phyloP scores from a whole-genome alignment of 148 eudicot species.

The Linanthus parryae region DNA sequence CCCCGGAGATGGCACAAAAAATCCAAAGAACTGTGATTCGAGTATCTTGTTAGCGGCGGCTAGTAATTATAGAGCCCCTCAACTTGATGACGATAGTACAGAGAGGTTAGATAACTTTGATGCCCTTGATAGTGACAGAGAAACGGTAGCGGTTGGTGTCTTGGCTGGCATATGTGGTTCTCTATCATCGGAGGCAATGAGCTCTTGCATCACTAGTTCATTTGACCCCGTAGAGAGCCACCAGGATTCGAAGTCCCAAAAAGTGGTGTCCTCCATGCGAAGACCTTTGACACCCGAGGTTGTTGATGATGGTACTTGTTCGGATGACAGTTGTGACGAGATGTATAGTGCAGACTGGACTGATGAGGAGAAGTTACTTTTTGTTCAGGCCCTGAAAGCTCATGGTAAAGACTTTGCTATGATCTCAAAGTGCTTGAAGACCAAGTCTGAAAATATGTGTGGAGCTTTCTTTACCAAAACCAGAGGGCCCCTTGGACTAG shows the following conservation, averaged over 20 bases:
- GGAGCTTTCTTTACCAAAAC: conserved; percentile 77
- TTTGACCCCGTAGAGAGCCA: conserved; percentile 58
- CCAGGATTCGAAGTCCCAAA: conserved; percentile 38
- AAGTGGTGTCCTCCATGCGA: conserved; percentile 25
- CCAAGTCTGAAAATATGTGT: conserved; percentile 70
- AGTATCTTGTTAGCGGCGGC: conserved; percentile 23
- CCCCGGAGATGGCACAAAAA: conserved; percentile 38
- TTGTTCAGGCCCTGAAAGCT: conserved; percentile 61
- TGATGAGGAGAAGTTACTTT: conserved; percentile 67
- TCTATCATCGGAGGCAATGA: conserved; percentile 79
- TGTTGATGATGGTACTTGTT: conserved; percentile 64
- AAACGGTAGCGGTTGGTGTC: conserved; percentile 81
- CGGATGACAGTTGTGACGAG: conserved; percentile 87
- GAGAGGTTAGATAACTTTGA: conserved; percentile 44
- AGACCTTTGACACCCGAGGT: conserved; percentile 62
- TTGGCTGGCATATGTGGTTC: conserved; percentile 94
- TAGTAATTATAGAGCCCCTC: conserved; percentile 17
- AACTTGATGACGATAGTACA: conserved; percentile 21
- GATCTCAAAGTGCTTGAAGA: conserved; percentile 60
- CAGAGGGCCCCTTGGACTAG: conserved; percentile 66
- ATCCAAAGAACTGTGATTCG: conserved; percentile 18
- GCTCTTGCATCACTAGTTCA: conserved; percentile 83
- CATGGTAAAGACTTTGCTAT: conserved; percentile 69
- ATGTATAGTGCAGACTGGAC: conserved; percentile 68
- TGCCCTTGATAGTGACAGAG: conserved; percentile 50